Conservation (phyloP, 352 stramenopile species). For the Globisporangium iwayamae region DNA sequence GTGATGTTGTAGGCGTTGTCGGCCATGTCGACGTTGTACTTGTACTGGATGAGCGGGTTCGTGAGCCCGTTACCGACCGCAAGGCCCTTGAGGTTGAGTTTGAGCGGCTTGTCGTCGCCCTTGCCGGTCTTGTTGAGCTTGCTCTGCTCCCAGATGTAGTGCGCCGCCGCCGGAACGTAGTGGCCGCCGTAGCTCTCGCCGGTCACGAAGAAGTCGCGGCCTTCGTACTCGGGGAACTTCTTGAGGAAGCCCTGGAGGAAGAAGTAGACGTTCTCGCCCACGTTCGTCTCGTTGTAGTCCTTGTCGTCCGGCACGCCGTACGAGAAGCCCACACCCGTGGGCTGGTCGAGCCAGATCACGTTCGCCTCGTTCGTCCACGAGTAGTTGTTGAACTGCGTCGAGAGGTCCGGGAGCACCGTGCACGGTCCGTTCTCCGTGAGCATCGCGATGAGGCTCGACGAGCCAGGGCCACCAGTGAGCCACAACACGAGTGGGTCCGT, state of each 20-base stretch:
- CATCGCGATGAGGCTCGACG: conserved; percentile 39
- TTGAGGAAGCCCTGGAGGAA: conserved; percentile 46
- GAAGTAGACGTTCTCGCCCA: conserved; percentile 40
- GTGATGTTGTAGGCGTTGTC: conserved; percentile 54
- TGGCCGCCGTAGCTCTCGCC: conserved; percentile 30
- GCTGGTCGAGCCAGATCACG: conserved; percentile 61
- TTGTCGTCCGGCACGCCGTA: conserved; percentile 22
- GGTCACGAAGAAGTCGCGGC: conserved; percentile 41
- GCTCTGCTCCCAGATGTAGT: conserved; percentile 49
- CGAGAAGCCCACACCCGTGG: conserved; percentile 45
- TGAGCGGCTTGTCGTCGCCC: not conserved
- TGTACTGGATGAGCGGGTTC: conserved; percentile 38
- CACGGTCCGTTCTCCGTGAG: conserved; percentile 59
- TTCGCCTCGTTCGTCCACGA: conserved; percentile 56
- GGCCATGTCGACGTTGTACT: conserved; percentile 49
- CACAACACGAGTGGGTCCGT: not conserved
- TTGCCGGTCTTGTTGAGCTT: conserved; percentile 13
- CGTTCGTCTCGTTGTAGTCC: conserved; percentile 26
- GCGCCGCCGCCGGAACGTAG: conserved; percentile 47
- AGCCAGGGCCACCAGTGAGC: not conserved
- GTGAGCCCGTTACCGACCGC: conserved; percentile 56
- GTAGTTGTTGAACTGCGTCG: conserved; percentile 36
- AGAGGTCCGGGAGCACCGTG: conserved; percentile 27
- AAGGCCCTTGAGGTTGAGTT: conserved; percentile 45
- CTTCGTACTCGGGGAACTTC: conserved; percentile 41